Evolutionary conservation across 1,139 yeast genomes (phyloP).

Genomic region (Candida pseudoviswanathii): DNA sequence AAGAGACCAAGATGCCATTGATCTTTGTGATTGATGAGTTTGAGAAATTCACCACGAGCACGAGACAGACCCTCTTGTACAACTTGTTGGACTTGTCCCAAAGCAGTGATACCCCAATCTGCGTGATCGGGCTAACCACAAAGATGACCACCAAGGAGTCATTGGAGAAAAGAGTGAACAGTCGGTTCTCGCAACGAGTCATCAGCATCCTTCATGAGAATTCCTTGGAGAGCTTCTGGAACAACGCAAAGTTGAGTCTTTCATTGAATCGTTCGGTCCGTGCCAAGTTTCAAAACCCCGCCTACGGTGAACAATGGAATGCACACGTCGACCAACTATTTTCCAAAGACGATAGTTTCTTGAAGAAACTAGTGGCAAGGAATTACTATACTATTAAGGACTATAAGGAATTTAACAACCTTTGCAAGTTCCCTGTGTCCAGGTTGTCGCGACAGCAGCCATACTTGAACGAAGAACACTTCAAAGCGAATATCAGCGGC

Average conservation of each 20-base stretch:
- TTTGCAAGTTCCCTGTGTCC: slow-evolving; percentile 50
- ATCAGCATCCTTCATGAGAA: slow-evolving; percentile 58
- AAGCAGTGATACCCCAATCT: slow-evolving; percentile 71
- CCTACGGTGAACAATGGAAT: slow-evolving; percentile 55
- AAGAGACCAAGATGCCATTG: slow-evolving; percentile 49
- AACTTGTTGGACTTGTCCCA: slow-evolving; percentile 86
- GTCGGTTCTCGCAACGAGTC: slow-evolving; percentile 83
- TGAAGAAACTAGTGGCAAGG: slow-evolving; percentile 30
- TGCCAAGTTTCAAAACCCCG: slow-evolving; percentile 18
- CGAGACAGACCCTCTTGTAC: slow-evolving; percentile 81
- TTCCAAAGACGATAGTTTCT: background rate
- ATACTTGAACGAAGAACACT: slow-evolving; percentile 33
- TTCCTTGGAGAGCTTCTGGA: slow-evolving; percentile 47
- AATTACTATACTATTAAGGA: slow-evolving; percentile 65
- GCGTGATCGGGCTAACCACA: slow-evolving; percentile 80
- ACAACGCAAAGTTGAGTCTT: slow-evolving; percentile 30
- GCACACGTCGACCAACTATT: slow-evolving; percentile 33
- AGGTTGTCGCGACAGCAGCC: slow-evolving; percentile 29
- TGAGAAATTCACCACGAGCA: slow-evolving; percentile 71
- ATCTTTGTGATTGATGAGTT: slow-evolving; percentile 83
- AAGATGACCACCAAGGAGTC: slow-evolving; percentile 75
- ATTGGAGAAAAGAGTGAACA: slow-evolving; percentile 87
- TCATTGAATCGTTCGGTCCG: slow-evolving; percentile 23
- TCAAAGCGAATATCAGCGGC: background rate
- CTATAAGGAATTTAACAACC: slow-evolving; percentile 54